These are phyloP conservation scores for Alternaria atra DNA, from an alignment of 2,329 filamentous ascomycete species.

Conservation along the genomic window DNA sequence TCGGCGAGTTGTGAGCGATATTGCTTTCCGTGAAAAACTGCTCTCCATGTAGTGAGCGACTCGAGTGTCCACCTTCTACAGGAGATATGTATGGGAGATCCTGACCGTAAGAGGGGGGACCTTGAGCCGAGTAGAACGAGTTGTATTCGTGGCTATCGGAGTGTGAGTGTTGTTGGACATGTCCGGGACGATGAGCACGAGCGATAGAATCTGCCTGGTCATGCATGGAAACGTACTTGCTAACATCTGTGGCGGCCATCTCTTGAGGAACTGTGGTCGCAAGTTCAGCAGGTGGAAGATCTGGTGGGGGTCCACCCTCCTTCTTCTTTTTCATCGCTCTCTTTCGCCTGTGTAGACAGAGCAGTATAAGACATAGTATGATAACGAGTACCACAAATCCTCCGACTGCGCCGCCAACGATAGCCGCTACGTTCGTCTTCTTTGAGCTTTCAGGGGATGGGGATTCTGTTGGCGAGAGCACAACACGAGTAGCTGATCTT, in stretches of 20 bases:
- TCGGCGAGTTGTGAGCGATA: conserved; percentile 23
- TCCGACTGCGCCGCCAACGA: conserved; percentile 54
- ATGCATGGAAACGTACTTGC: conserved; percentile 42
- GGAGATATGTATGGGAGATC: conserved; percentile 23
- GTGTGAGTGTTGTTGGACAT: conserved; percentile 29
- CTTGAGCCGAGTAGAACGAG: conserved; percentile 27
- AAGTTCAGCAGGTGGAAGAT: conserved; percentile 44
- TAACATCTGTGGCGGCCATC: conserved; percentile 32
- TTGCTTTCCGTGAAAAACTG: conserved; percentile 23
- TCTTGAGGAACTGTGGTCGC: conserved; percentile 43
- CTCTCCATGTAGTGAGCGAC: conserved; percentile 21
- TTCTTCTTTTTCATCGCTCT: conserved; percentile 41
- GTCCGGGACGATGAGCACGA: conserved; percentile 22
- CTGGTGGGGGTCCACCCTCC: conserved; percentile 3
- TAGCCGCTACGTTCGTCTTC: conserved; percentile 47
- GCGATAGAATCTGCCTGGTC: conserved; percentile 28
- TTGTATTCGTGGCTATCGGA: conserved; percentile 31
- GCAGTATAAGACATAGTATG: conserved; percentile 45
- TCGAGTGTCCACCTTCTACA: conserved; percentile 15
- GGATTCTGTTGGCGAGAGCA: conserved; percentile 41
- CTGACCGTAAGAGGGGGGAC: conserved; percentile 26
- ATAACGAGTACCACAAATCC: conserved; percentile 46
- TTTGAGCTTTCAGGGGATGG: conserved; percentile 16
- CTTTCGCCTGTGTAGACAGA: conserved; percentile 50
- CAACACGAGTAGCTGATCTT: conserved; percentile 62